Evolutionary conservation across 768 basidiomycete species (phyloP).

Genomic region (Lanmaoa rubissima): DNA sequence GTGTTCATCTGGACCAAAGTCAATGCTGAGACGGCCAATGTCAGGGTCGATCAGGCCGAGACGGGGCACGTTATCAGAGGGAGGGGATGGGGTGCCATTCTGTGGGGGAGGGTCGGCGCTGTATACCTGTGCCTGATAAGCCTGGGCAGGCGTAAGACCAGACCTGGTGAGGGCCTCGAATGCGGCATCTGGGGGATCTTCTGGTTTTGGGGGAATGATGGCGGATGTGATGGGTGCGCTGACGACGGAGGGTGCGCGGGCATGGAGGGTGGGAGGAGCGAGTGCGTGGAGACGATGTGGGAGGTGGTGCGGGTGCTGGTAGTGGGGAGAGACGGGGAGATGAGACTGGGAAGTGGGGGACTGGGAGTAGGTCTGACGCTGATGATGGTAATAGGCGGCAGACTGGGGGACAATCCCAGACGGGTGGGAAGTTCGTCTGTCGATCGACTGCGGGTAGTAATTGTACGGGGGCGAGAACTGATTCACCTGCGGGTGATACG

Average conservation of each 20-base stretch:
- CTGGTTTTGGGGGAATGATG: slow-evolving; percentile 45
- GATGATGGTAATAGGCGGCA: slow-evolving; percentile 18
- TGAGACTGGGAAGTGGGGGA: slow-evolving; percentile 30
- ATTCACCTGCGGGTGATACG: slow-evolving; percentile 24
- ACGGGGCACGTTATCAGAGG: slow-evolving; percentile 34
- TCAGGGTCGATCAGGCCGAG: slow-evolving; percentile 51
- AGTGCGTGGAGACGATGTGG: slow-evolving; percentile 30
- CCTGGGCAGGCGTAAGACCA: slow-evolving; percentile 73
- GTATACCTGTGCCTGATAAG: slow-evolving; percentile 77
- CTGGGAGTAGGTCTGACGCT: slow-evolving; percentile 34
- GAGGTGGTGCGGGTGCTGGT: slow-evolving; percentile 19
- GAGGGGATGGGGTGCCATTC: slow-evolving; percentile 29
- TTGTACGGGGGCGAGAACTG: slow-evolving; percentile 40
- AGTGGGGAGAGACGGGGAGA: slow-evolving; percentile 8
- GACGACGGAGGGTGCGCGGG: slow-evolving; percentile 51
- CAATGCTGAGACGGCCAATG: slow-evolving; percentile 56
- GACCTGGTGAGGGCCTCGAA: slow-evolving; percentile 45
- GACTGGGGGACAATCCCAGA: slow-evolving; percentile 37
- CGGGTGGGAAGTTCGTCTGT: slow-evolving; percentile 48
- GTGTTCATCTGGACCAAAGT: slow-evolving; percentile 42
- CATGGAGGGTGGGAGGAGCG: slow-evolving; percentile 40
- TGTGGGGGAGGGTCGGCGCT: slow-evolving; percentile 40
- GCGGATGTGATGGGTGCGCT: slow-evolving; percentile 42
- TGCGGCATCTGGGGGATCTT: slow-evolving; percentile 48
- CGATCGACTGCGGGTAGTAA: slow-evolving; percentile 39